phyloP scores from a whole-genome alignment of 169 alveolate species.

The Plasmodium falciparum region DNA sequence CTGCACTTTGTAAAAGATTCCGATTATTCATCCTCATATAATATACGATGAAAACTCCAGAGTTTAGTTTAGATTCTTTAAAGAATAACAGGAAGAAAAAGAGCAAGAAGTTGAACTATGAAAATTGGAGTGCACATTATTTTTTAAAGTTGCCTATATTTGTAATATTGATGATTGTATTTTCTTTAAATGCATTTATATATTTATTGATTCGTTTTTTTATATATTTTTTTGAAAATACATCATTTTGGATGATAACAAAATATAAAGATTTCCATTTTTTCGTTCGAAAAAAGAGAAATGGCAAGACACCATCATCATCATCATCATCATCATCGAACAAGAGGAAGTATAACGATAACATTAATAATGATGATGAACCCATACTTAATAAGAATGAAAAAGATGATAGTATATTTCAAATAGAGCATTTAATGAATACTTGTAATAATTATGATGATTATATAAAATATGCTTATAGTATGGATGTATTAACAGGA shows the following conservation, averaged over 20 bases:
- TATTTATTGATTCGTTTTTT: slow-evolving; percentile 49
- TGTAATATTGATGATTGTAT: slow-evolving; percentile 44
- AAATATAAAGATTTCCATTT: slow-evolving; percentile 29
- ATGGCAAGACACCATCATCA: background rate
- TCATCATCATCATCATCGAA: background rate
- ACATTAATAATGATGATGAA: background rate
- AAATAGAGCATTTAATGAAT: slow-evolving; percentile 38
- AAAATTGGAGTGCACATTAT: slow-evolving; percentile 52
- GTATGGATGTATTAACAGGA: slow-evolving; percentile 70
- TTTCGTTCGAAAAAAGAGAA: background rate
- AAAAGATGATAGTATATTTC: slow-evolving; percentile 36
- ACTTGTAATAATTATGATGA: slow-evolving; percentile 52
- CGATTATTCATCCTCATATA: background rate
- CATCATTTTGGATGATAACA: slow-evolving; percentile 39
- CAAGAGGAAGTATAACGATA: background rate
- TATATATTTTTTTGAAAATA: slow-evolving; percentile 43
- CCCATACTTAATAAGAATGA: background rate
- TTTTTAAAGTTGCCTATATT: slow-evolving; percentile 65
- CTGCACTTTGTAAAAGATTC: no score
- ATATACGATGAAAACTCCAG: slow-evolving; percentile 73
- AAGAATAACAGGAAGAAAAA: slow-evolving; percentile 44
- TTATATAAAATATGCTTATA: slow-evolving; percentile 56
- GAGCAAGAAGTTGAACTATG: slow-evolving; percentile 27
- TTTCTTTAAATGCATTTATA: slow-evolving; percentile 58
- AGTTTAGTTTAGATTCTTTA: slow-evolving; percentile 72